Percentiles rank a stretch among this genome's conserved stretches.
These are phyloP conservation scores for Phytophthora citrophthora DNA, from an alignment of 352 stramenopile genomes.

Conservation along the genomic window DNA sequence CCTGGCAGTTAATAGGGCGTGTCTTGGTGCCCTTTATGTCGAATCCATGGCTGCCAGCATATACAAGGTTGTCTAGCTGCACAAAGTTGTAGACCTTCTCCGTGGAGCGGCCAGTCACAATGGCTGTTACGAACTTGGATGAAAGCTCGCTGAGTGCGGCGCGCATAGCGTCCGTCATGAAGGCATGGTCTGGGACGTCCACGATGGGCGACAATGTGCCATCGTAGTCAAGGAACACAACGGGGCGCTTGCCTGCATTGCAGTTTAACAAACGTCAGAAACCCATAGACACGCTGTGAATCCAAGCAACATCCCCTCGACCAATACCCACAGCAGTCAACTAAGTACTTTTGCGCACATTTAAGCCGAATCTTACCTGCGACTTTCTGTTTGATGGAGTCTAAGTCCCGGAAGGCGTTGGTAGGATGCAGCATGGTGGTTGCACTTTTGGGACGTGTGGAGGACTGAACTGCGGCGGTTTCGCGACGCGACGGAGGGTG, in stretches of 20 bases:
- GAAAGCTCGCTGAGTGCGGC: constrained; percentile 60
- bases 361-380: constrained; percentile 34
- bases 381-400: constrained; percentile 60
- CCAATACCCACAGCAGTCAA: not conserved
- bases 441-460: not conserved
- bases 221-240: constrained; percentile 83
- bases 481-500: constrained; percentile 1
- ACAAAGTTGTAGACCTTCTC: constrained; percentile 86
- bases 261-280: constrained; percentile 28
- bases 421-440: constrained; percentile 56
- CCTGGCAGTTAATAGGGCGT: constrained; percentile 62
- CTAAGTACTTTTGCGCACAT: not conserved
- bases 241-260: constrained; percentile 59
- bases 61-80: constrained; percentile 76
- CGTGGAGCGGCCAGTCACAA: constrained; percentile 75
- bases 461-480: constrained; percentile 18
- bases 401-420: constrained; percentile 63
- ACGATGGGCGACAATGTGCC: constrained; percentile 83
- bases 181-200: constrained; percentile 69
- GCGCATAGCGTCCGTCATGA: constrained; percentile 75
- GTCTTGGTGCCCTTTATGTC: constrained; percentile 76
- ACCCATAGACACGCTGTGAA: constrained; percentile 16
- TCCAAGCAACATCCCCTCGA: constrained; percentile 6
- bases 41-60: constrained; percentile 83
- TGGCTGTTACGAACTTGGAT: constrained; percentile 74